Evolutionary conservation across 2,329 filamentous ascomycete species (phyloP), one percentile per base, ranked within the genome.

Genomic region (Onygenales sp.): DNA sequence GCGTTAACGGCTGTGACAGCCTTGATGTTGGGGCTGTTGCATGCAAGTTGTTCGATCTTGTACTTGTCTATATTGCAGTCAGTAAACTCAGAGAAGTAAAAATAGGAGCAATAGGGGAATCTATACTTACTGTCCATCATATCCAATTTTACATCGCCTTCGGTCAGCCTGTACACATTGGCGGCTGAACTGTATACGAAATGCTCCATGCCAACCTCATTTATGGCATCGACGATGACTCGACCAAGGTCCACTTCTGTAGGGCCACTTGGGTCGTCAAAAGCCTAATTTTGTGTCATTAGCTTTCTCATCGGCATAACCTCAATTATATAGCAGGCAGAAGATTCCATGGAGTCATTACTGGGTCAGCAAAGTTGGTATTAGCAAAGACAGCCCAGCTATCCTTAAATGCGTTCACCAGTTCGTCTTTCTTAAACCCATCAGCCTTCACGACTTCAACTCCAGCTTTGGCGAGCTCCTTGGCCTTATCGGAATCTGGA

Each of bases 371-470:
- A 1, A 32, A 43, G 32, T 51, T 51, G 9, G 50, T 51, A 51
- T 51, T 51, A 10, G 9, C 50, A 33, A 51, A 51, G 2, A 51
- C 11, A 11, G 39, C 50, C 50, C 50, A 51, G 50, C 50, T 51
- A 11, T 43, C 50, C 38, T 44, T 44, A 5, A 51, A 45, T 43
- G 50, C 50, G 3, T 51, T 45, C 9, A 45, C 50, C 17, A 51
- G 17, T 2, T 51, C 39, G 7, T 45, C 31, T 10, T 51, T 43
- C 31, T 43, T 45, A n/a, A 51, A 51, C 13, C 50, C 54, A 43
- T 64, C 54, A 17, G 52, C 63, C 13, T 43, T 13, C 5, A 65
- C 61, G 2, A 65, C 53, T 48, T 65, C 61, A 31, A 61, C 60
- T 1, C 63, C 63, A 38, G 59, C 52, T 11, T 49, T 36, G n/a